Evolutionary conservation across 495 filamentous ascomycete species (phyloP).

Genomic region (Hypoxylon intermedium): DNA sequence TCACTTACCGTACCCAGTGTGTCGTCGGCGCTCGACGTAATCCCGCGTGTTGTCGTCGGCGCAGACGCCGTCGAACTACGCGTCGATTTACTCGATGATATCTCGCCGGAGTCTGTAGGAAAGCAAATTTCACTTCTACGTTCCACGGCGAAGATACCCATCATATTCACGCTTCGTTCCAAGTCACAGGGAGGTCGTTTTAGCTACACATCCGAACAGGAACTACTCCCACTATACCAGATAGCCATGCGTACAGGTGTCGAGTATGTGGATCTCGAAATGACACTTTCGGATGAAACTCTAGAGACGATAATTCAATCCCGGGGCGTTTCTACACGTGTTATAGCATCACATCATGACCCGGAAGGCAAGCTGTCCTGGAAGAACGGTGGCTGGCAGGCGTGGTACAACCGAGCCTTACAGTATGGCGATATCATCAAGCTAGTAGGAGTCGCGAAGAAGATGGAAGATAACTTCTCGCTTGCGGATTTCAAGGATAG

Average conservation of each 20-base stretch:
- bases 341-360: conserved; percentile 97
- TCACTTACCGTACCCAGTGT: conserved; percentile 85
- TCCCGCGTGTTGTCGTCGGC: conserved; percentile 79
- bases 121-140: conserved; percentile 84
- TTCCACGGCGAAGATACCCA: conserved; percentile 74
- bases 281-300: conserved; percentile 75
- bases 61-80: conserved; percentile 93
- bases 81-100: conserved; percentile 89
- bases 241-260: conserved; percentile 81
- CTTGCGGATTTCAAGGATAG: conserved; percentile 82
- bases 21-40: conserved; percentile 62
- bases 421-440: conserved; percentile 92
- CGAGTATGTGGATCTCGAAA: conserved; percentile 93
- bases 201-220: conserved; percentile 74
- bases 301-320: conserved; percentile 61
- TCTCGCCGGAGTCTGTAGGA: conserved; percentile 75
- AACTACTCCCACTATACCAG: conserved; percentile 75
- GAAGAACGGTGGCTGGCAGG: conserved; percentile 87
- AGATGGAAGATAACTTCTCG: conserved; percentile 82
- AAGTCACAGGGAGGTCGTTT: conserved; percentile 87
- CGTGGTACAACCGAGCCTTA: conserved; percentile 84
- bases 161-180: conserved; percentile 94
- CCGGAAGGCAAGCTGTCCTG: conserved; percentile 79
- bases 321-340: conserved; percentile 73
- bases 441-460: conserved; percentile 83